Evolutionary conservation across 306 rosid genomes (phyloP), one percentile per base, ranked within the genome.

Genomic region (Bauhinia variegata): DNA sequence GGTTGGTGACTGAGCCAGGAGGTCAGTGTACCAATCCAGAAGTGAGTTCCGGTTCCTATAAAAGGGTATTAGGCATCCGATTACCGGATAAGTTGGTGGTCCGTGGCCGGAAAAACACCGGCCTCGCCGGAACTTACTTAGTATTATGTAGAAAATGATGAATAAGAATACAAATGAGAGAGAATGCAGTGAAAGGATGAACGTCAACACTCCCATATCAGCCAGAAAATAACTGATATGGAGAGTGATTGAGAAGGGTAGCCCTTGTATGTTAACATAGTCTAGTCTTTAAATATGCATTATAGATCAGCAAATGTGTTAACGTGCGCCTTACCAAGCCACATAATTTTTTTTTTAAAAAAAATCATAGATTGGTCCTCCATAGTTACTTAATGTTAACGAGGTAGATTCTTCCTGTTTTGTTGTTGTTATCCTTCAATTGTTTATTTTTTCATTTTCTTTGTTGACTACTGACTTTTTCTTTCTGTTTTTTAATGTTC

Each of bases 21-120:
- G 85, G 2, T 84, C 82, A 0, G 98, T 89, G 81, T 84, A 92
- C 98, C 98, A 92, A 55, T 87, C 84, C 38, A 87, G 47, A 1
- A 92, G 72, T 8, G 89, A 86, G 54, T 71, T 57, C 4, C 79
- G 83, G 65, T 92, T 89, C 33, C 39, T 84, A 77, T 84, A 87
- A 30, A 89, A 92, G 63, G 96, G 78, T 47, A 89, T 8, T 23
- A 92, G 75, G 80, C 92, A 91, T 1, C 96, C 97, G 4, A 88
- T 71, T 18, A 88, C 0, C 0, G 97, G 97, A 37, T 86, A 82
- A 60, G 84, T 81, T 19, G 84, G 70, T 9, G 97, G 97, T 2
- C 83, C 78, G 13, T 31, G 39, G 78, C 53, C 46, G 15, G 78
- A 33, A 17, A 62, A 9, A 12, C 63, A 53, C 11, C 34, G 13